Conservation (phyloP, 768 basidiomycete genomes). For the Gymnopilus junonius region DNA sequence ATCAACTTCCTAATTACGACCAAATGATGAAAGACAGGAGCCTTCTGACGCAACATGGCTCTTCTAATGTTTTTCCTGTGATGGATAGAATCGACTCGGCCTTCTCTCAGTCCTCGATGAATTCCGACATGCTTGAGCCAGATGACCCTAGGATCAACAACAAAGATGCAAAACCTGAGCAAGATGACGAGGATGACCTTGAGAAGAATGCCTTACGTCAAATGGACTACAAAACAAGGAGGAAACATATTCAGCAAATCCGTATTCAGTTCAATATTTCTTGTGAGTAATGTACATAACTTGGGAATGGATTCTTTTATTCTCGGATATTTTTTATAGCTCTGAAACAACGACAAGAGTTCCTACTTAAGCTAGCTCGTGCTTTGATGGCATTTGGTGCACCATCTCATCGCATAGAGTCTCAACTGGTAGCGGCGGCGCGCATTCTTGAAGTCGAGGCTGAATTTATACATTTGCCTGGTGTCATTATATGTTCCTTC, state of each 20-base stretch:
- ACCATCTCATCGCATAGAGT: slow-evolving; percentile 92
- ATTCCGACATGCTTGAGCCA: slow-evolving; percentile 63
- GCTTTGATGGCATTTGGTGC: slow-evolving; percentile 92
- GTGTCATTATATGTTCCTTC: slow-evolving; percentile 85
- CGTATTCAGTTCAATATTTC: slow-evolving; percentile 79
- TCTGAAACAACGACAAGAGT: slow-evolving; percentile 80
- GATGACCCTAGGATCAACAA: slow-evolving; percentile 78
- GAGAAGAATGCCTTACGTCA: slow-evolving; percentile 62
- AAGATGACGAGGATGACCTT: slow-evolving; percentile 64
- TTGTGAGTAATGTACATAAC: slow-evolving; percentile 43
- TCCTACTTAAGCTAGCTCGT: slow-evolving; percentile 83
- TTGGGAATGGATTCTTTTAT: slow-evolving; percentile 4
- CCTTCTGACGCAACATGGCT: slow-evolving; percentile 5
- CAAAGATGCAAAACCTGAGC: slow-evolving; percentile 42
- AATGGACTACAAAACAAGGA: slow-evolving; percentile 70
- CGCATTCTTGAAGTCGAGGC: slow-evolving; percentile 90
- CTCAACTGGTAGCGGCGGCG: slow-evolving; percentile 87
- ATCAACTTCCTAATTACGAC: slow-evolving; percentile 19
- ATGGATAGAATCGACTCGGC: slow-evolving; percentile 48
- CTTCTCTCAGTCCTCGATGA: slow-evolving; percentile 42
- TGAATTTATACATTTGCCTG: slow-evolving; percentile 87
- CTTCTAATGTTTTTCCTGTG: slow-evolving; percentile 12
- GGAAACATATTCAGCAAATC: slow-evolving; percentile 66
- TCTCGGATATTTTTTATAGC: slow-evolving; percentile 42
- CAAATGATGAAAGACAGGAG: not conserved